Conservation (phyloP, 805 yeast species). For the Cyberlindnera lachancei region DNA sequence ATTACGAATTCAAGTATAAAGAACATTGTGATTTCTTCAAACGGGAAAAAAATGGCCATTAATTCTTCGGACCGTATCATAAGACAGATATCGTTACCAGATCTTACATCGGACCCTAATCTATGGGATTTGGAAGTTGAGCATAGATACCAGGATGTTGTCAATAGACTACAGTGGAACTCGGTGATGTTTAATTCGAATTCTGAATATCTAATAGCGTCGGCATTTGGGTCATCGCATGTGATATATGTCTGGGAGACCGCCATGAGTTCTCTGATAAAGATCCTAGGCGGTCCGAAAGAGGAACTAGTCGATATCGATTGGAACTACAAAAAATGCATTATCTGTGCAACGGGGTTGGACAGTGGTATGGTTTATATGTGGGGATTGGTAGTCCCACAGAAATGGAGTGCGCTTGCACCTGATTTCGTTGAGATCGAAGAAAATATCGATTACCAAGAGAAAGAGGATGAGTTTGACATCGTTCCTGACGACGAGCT, state of each 20-base stretch:
- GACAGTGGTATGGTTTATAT: slow-evolving; percentile 77
- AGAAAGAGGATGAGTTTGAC: slow-evolving; percentile 89
- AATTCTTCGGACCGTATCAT: slow-evolving; percentile 75
- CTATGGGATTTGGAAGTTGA: slow-evolving; percentile 54
- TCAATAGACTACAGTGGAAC: slow-evolving; percentile 85
- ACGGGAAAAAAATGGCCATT: slow-evolving; percentile 56
- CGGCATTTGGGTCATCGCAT: slow-evolving; percentile 82
- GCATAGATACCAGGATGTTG: slow-evolving; percentile 85
- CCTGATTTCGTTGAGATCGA: slow-evolving; percentile 95
- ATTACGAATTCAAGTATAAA: slow-evolving; percentile 69
- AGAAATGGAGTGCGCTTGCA: slow-evolving; percentile 93
- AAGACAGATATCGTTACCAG: slow-evolving; percentile 49
- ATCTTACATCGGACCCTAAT: slow-evolving; percentile 18
- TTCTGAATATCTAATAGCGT: slow-evolving; percentile 80
- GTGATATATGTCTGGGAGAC: slow-evolving; percentile 94
- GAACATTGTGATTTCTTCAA: slow-evolving; percentile 49
- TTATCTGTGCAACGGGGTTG: slow-evolving; percentile 74
- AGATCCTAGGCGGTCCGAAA: slow-evolving; percentile 84
- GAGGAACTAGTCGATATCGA: slow-evolving; percentile 83
- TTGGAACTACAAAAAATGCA: slow-evolving; percentile 74
- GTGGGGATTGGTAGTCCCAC: slow-evolving; percentile 80
- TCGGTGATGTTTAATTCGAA: slow-evolving; percentile 65
- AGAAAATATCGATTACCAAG: slow-evolving; percentile 82
- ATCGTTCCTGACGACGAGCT: slow-evolving; percentile 60
- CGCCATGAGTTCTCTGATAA: slow-evolving; percentile 74